phyloP scores from a whole-genome alignment of 164 flowering plant genomes.

The Stephania yunnanensis region DNA sequence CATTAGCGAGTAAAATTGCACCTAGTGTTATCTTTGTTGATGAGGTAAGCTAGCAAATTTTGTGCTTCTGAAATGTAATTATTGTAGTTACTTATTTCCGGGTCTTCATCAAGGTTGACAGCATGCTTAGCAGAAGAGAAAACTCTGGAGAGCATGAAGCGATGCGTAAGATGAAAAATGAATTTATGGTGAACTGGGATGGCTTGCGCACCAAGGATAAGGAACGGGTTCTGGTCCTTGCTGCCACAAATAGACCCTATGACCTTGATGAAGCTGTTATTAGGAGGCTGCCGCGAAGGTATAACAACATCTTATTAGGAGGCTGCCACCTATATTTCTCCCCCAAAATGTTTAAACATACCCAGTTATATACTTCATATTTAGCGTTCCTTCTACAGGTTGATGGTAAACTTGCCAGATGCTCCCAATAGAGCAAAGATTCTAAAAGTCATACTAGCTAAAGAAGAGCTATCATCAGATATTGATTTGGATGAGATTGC shows the following conservation, averaged over 20 bases:
- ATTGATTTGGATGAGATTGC: slow-evolving; percentile 77
- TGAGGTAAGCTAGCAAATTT: slow-evolving; percentile 49
- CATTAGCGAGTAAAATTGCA: slow-evolving; percentile 92
- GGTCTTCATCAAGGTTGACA: slow-evolving; percentile 65
- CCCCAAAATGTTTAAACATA: neutral
- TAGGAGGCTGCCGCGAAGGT: slow-evolving; percentile 88
- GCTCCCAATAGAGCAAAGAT: slow-evolving; percentile 84
- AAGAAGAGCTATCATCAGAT: slow-evolving; percentile 75
- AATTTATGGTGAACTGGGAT: slow-evolving; percentile 98
- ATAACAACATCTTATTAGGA: slow-evolving; percentile 4
- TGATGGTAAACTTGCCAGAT: slow-evolving; percentile 96
- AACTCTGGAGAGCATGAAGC: slow-evolving; percentile 97
- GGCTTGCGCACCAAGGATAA: slow-evolving; percentile 87
- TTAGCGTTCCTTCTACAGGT: slow-evolving; percentile 32
- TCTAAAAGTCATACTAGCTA: slow-evolving; percentile 71
- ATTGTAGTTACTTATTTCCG: neutral
- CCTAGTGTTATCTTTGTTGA: slow-evolving; percentile 95
- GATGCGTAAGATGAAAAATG: slow-evolving; percentile 98
- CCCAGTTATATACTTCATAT: neutral
- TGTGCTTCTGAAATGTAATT: neutral
- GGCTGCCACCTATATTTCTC: no score
- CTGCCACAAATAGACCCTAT: slow-evolving; percentile 95
- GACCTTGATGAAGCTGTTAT: slow-evolving; percentile 97
- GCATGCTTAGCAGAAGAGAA: slow-evolving; percentile 92
- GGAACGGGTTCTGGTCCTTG: slow-evolving; percentile 85